phyloP scores from a whole-genome alignment of 139 green algal species.

The Micractinium sp. region DNA sequence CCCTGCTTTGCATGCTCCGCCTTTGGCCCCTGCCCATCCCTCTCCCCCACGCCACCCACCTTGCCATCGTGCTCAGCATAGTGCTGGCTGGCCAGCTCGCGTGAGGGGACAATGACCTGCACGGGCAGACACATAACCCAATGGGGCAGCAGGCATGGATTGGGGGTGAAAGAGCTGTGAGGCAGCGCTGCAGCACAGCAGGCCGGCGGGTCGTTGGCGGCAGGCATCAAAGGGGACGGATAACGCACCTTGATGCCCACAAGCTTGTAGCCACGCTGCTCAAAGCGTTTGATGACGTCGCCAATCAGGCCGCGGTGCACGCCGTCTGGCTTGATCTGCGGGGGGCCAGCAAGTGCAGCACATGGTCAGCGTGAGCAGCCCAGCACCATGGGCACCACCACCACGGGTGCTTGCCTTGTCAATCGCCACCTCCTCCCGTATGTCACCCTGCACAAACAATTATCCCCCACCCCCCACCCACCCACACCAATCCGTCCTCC shows the following conservation, averaged over 20 bases:
- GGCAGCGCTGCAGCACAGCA: background rate
- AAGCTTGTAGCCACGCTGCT: constrained; percentile 75
- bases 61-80: constrained; percentile 66
- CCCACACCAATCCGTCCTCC: too few relatives aligned
- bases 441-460: too few relatives aligned
- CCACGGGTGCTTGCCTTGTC: too few relatives aligned
- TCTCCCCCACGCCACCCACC: background rate
- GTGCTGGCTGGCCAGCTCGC: constrained; percentile 53
- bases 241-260: constrained; percentile 67
- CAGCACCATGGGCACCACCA: background rate
- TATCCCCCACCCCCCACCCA: too few relatives aligned
- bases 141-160: background rate
- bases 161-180: background rate
- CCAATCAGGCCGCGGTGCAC: constrained; percentile 53
- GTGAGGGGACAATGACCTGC: constrained; percentile 63
- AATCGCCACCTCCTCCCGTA: too few relatives aligned
- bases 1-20: background rate
- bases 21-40: background rate
- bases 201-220: too few relatives aligned
- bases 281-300: constrained; percentile 61
- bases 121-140: background rate
- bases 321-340: constrained; percentile 64
- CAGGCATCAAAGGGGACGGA: background rate
- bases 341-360: background rate
- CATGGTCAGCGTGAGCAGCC: background rate